Evolutionary conservation across 1,284 basidiomycete genomes (phyloP).

Genomic region (Cutaneotrichosporon cutaneum): DNA sequence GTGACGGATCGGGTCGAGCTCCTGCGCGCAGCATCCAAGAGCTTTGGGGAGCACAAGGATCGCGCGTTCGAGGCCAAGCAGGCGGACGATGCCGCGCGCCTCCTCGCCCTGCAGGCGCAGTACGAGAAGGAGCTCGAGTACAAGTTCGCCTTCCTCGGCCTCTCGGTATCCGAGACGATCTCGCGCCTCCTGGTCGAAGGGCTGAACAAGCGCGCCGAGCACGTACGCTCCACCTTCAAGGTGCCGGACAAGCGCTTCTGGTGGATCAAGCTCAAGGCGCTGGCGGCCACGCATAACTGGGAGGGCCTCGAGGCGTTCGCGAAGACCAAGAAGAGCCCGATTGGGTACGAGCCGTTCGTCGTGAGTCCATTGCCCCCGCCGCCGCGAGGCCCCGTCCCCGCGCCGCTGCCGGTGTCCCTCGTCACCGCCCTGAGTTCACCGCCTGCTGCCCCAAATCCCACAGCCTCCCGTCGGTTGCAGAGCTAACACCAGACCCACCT

Average conservation of each 20-base stretch:
- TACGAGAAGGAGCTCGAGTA: slow-evolving; percentile 82
- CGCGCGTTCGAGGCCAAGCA: slow-evolving; percentile 87
- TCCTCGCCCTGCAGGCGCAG: slow-evolving; percentile 77
- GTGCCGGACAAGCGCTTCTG: slow-evolving; percentile 93
- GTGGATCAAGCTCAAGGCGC: slow-evolving; percentile 81
- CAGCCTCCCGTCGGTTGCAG: neutral
- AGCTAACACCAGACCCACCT: slow-evolving; percentile 40
- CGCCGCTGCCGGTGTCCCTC: too few species aligned
- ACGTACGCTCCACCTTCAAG: slow-evolving; percentile 78
- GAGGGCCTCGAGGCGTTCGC: slow-evolving; percentile 79
- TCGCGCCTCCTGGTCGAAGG: slow-evolving; percentile 70
- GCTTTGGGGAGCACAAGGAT: slow-evolving; percentile 92
- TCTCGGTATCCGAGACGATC: slow-evolving; percentile 81
- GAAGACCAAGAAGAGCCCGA: slow-evolving; percentile 82
- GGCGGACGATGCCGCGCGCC: slow-evolving; percentile 77
- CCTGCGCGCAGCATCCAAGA: slow-evolving; percentile 81
- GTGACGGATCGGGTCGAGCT: slow-evolving; percentile 66
- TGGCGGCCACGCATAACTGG: slow-evolving; percentile 76
- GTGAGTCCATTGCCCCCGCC: too few species aligned
- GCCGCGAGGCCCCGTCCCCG: too few species aligned
- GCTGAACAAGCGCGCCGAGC: slow-evolving; percentile 80
- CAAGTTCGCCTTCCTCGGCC: slow-evolving; percentile 71
- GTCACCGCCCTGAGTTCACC: too few species aligned
- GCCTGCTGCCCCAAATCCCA: too few species aligned
- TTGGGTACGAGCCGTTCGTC: slow-evolving; percentile 93